A percentile compares a stretch with the other conserved stretches of the same genome.
Conservation (phyloP, 352 stramenopile genomes). For the Pythium insidiosum region DNA sequence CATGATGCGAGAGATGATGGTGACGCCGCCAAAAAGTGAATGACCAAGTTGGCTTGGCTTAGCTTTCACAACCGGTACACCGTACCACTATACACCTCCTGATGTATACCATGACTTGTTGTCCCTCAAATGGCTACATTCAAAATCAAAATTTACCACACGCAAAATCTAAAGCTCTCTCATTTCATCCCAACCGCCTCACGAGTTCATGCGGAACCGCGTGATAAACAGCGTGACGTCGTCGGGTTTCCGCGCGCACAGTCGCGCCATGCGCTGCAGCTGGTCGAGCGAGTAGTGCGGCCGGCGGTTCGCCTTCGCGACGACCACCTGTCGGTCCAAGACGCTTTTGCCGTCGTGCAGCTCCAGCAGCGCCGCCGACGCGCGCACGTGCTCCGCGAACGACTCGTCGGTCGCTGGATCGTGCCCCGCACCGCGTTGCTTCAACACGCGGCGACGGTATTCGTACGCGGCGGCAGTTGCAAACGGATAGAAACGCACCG, state of each 20-base stretch:
- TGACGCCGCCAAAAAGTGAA: too few species aligned
- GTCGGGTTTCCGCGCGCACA: conserved; percentile 70
- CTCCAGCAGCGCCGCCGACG: conserved; percentile 40
- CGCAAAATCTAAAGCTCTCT: too few species aligned
- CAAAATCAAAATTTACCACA: too few species aligned
- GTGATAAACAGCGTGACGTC: conserved; percentile 73
- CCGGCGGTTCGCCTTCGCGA: conserved; percentile 41
- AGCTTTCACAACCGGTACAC: too few species aligned
- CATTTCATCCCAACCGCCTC: too few species aligned
- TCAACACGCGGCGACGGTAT: conserved; percentile 44
- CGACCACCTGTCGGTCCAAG: conserved; percentile 42
- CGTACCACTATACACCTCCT: too few species aligned
- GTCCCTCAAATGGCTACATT: too few species aligned
- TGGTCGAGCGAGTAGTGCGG: conserved; percentile 65
- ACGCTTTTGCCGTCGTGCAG: conserved; percentile 42
- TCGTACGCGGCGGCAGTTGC: conserved; percentile 52
- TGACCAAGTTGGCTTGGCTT: too few species aligned
- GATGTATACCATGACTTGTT: too few species aligned
- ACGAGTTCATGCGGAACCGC: conserved; percentile 35
- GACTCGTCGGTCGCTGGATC: conserved; percentile 21
- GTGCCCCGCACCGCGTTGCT: conserved; percentile 6
- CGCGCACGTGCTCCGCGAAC: conserved; percentile 33
- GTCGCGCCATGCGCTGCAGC: conserved; percentile 63
- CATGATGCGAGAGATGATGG: too few species aligned
- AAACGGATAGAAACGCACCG: conserved; percentile 42